These are phyloP conservation scores for Waltergamsia citrina DNA, from an alignment of 2,329 filamentous ascomycete genomes.

Conservation along the genomic window DNA sequence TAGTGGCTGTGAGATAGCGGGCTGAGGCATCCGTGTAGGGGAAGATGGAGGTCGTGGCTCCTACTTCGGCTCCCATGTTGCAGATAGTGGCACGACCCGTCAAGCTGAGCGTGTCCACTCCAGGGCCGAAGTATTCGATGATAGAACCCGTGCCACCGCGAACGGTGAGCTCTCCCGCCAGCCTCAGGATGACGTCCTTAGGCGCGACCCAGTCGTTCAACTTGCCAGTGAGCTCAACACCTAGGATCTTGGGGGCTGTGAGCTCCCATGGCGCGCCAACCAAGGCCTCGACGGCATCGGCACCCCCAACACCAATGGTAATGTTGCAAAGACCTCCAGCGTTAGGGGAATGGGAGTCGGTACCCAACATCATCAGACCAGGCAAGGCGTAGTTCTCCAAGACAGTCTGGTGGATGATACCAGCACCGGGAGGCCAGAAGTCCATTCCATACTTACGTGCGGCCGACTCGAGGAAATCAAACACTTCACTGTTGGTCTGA, in stretches of 20 bases:
- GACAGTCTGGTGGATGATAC: conserved; percentile 96
- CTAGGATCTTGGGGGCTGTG: conserved; percentile 85
- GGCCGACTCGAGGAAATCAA: conserved; percentile 92
- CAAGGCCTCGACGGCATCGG: conserved; percentile 92
- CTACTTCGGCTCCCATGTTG: conserved; percentile 88
- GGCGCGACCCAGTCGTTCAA: conserved; percentile 87
- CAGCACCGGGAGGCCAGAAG: conserved; percentile 89
- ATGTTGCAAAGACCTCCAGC: conserved; percentile 90
- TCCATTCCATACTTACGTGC: conserved; percentile 87
- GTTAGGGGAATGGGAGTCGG: conserved; percentile 94
- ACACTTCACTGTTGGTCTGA: conserved; percentile 89
- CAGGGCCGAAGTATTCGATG: conserved; percentile 88
- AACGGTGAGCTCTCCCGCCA: conserved; percentile 86
- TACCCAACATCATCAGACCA: conserved; percentile 97
- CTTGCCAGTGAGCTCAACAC: conserved; percentile 74
- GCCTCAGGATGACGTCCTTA: conserved; percentile 88
- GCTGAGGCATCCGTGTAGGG: conserved; percentile 79
- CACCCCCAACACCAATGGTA: conserved; percentile 93
- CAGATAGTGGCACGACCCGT: conserved; percentile 90
- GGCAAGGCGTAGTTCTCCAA: conserved; percentile 97
- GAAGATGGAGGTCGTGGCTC: conserved; percentile 92
- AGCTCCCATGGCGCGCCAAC: conserved; percentile 97
- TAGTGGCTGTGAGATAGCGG: conserved; percentile 79
- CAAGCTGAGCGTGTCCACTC: conserved; percentile 78
- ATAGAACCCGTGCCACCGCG: conserved; percentile 90